Evolutionary conservation across 1,284 basidiomycete species (phyloP), one percentile per base, ranked within the genome.

Genomic region (Baeospora myosura): DNA sequence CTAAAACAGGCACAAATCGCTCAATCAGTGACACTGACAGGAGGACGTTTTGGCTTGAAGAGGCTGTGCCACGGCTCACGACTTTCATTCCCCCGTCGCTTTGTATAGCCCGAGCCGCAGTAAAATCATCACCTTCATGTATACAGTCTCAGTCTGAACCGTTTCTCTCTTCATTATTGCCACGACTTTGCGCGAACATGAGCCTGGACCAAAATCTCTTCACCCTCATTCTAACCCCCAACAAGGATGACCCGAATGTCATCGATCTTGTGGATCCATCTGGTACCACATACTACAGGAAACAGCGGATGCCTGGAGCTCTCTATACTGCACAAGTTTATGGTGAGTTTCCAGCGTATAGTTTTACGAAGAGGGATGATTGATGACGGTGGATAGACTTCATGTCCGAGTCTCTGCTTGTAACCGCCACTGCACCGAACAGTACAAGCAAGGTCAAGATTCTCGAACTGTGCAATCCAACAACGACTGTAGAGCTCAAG

Each of bases 201-300:
- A 85, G 80, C 51, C 66, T 88, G 37, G 84, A 87, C 56, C 73
- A 84, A 58, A 88, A 88, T 57, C 66, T 89, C 4, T 89, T 88
- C 62, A 88, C 86, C 2, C 74, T 89, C 40, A 63, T 72, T 49
- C 61, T 88, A 44, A 69, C 71, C 0, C 74, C 74, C 5, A 74
- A 72, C 53, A 60, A 74, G 44, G 71, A 78, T 21, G 69, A 79
- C 47, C 70, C 74, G 14, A 66, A 68, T 49, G 69, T 82, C 17
- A 58, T 80, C 28, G 85, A 89, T 57, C 74, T 89, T 34, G 63
- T 76, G 11, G 83, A 87, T 52, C 66, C 74, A 2, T 60, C 69
- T 4, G 84, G 79, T 11, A 71, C 59, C 2, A 57, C 74, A 1
- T 76, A 88, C 58, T 89, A 89, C 55, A 69, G 76, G 31, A 88